These are phyloP conservation scores for Brettanomyces custersianus DNA, from an alignment of 805 yeast species.

Conservation along the genomic window DNA sequence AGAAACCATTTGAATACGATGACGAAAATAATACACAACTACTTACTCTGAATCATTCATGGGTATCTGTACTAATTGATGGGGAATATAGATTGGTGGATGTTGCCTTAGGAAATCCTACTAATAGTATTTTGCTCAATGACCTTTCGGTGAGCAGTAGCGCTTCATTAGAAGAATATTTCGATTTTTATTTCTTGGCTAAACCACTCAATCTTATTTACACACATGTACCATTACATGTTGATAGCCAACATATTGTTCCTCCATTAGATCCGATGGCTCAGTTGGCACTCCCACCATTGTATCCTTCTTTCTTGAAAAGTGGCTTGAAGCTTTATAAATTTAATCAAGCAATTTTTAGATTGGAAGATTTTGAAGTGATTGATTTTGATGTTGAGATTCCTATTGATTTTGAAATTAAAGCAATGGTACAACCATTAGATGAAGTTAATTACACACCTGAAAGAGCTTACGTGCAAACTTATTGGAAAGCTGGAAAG, in stretches of 20 bases:
- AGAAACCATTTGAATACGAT: slow-evolving; percentile 59
- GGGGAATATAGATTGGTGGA: slow-evolving; percentile 79
- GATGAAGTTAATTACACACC: slow-evolving; percentile 28
- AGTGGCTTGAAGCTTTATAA: slow-evolving; percentile 51
- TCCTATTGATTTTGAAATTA: slow-evolving; percentile 63
- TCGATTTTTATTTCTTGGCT: slow-evolving; percentile 59
- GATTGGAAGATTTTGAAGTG: slow-evolving; percentile 65
- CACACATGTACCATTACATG: slow-evolving; percentile 79
- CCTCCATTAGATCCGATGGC: slow-evolving; percentile 77
- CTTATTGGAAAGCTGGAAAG: slow-evolving; percentile 55
- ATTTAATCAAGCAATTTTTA: slow-evolving; percentile 70
- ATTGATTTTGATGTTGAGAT: slow-evolving; percentile 69
- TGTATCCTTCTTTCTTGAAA: slow-evolving; percentile 71
- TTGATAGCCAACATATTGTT: slow-evolving; percentile 73
- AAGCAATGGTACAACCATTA: slow-evolving; percentile 41
- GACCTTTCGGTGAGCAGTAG: slow-evolving; percentile 29
- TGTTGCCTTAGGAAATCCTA: slow-evolving; percentile 50
- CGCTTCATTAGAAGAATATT: slow-evolving; percentile 11
- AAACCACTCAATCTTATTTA: slow-evolving; percentile 69
- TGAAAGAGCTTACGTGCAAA: slow-evolving; percentile 61
- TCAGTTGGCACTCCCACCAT: slow-evolving; percentile 74
- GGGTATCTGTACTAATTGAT: slow-evolving; percentile 75
- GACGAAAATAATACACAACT: slow-evolving; percentile 30
- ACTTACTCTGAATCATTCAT: slow-evolving; percentile 68
- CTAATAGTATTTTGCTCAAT: slow-evolving; percentile 34